Conservation (phyloP, 495 filamentous ascomycete genomes). For the Aspergillus egyptiacus region DNA sequence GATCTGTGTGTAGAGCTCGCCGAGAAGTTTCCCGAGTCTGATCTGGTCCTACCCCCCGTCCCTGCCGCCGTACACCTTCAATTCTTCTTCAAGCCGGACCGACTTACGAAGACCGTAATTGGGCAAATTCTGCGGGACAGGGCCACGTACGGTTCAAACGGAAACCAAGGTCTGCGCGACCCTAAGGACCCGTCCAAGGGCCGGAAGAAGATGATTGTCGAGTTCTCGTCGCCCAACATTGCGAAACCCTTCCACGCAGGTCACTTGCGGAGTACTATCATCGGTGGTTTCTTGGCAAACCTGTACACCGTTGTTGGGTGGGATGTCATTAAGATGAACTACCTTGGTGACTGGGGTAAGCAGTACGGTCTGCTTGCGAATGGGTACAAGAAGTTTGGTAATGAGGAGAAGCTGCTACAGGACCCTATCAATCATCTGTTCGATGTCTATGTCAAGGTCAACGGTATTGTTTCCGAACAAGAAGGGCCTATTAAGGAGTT, state of each 20-base stretch:
- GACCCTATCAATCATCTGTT: slow-evolving; percentile 66
- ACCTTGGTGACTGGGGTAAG: slow-evolving; percentile 73
- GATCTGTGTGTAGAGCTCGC: slow-evolving; percentile 67
- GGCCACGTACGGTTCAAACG: slow-evolving; percentile 59
- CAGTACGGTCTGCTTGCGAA: slow-evolving; percentile 66
- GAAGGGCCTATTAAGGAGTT: slow-evolving; percentile 52
- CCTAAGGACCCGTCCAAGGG: slow-evolving; percentile 63
- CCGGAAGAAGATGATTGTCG: slow-evolving; percentile 60
- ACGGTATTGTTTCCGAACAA: slow-evolving; percentile 45
- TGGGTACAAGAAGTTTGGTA: slow-evolving; percentile 60
- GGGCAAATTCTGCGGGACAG: slow-evolving; percentile 57
- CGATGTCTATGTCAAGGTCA: slow-evolving; percentile 65
- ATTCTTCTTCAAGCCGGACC: slow-evolving; percentile 69
- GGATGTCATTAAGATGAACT: slow-evolving; percentile 68
- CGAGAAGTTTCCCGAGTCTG: slow-evolving; percentile 71
- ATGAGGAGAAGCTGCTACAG: slow-evolving; percentile 52
- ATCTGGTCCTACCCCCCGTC: slow-evolving; percentile 64
- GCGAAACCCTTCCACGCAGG: slow-evolving; percentile 69
- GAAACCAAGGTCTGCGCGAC: slow-evolving; percentile 59
- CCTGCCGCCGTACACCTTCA: slow-evolving; percentile 61
- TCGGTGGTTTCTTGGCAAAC: slow-evolving; percentile 66
- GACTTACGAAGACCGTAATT: slow-evolving; percentile 56
- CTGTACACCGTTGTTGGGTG: slow-evolving; percentile 64
- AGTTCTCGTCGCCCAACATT: slow-evolving; percentile 75
- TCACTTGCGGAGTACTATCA: slow-evolving; percentile 70